These are phyloP conservation scores for Diaporthe sp. DNA, from an alignment of 2,329 filamentous ascomycete species.

Conservation along the genomic window DNA sequence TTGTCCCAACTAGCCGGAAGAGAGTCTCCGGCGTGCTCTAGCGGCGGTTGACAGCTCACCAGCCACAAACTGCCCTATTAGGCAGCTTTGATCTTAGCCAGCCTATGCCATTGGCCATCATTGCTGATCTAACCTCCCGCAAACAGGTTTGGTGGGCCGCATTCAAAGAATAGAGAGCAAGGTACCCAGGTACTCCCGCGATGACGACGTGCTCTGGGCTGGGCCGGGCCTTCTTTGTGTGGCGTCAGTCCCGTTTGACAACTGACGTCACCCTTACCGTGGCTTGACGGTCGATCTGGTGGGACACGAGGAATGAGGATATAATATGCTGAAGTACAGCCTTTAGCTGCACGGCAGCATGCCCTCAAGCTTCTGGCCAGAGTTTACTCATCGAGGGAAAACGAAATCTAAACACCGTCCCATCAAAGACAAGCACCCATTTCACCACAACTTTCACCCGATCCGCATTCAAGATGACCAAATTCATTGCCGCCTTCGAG, in stretches of 20 bases:
- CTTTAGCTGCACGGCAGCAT: background rate
- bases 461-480: slow-evolving; percentile 36
- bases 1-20: background rate
- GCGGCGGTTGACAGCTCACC: slow-evolving; percentile 12
- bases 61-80: slow-evolving; percentile 1
- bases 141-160: slow-evolving; percentile 17
- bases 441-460: no score
- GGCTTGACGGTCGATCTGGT: slow-evolving; percentile 16
- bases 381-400: background rate
- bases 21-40: background rate
- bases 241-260: slow-evolving; percentile 1
- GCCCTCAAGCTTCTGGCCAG: background rate
- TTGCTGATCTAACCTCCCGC: slow-evolving; percentile 5
- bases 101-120: background rate
- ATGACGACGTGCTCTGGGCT: slow-evolving; percentile 12
- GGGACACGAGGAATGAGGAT: background rate
- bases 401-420: background rate
- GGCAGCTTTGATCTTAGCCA: slow-evolving; percentile 5
- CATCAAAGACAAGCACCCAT: background rate
- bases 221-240: slow-evolving; percentile 10
- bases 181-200: background rate
- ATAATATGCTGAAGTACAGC: background rate
- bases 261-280: slow-evolving; percentile 31
- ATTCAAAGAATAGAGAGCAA: background rate
- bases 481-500: slow-evolving; percentile 47